Conservation (phyloP, 2,329 filamentous ascomycete genomes). For the Escovopsis sp. region DNA sequence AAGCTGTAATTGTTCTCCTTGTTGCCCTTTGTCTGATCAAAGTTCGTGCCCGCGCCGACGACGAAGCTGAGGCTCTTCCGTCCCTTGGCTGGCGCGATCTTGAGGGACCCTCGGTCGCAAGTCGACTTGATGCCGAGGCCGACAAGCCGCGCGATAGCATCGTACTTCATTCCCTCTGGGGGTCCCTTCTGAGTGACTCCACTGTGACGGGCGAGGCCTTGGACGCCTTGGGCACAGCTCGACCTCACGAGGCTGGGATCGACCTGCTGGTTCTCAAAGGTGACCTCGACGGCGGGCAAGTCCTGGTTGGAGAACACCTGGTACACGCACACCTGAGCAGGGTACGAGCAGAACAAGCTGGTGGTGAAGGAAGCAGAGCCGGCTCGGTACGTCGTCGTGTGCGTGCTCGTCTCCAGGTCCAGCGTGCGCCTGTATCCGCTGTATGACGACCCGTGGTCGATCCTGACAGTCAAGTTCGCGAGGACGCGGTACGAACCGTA, state of each 20-base stretch:
- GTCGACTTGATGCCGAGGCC: not conserved
- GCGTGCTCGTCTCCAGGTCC: slow-evolving; percentile 5
- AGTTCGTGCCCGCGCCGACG: slow-evolving; percentile 31
- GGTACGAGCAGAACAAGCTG: slow-evolving; percentile 28
- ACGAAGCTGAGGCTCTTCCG: slow-evolving; percentile 19
- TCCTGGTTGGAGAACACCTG: slow-evolving; percentile 1
- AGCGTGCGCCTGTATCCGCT: slow-evolving; percentile 6
- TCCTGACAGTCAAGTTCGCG: slow-evolving; percentile 6
- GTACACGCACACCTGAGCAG: slow-evolving; percentile 20
- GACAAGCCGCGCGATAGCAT: slow-evolving; percentile 16
- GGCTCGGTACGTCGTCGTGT: slow-evolving; percentile 3
- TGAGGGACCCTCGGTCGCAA: not conserved
- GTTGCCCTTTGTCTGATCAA: slow-evolving; percentile 34
- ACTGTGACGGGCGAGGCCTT: slow-evolving; percentile 14
- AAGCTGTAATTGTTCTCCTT: slow-evolving; percentile 29
- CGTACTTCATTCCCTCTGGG: slow-evolving; percentile 29
- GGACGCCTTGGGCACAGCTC: slow-evolving; percentile 19
- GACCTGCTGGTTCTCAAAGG: slow-evolving; percentile 26
- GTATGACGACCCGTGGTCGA: slow-evolving; percentile 1
- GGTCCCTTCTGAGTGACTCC: slow-evolving; percentile 25
- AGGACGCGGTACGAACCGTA: slow-evolving; percentile 6
- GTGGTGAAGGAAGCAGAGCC: slow-evolving; percentile 8
- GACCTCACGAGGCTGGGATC: slow-evolving; percentile 14
- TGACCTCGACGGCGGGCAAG: slow-evolving; percentile 26
- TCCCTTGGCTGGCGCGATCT: not conserved